Percentiles rank a stretch among this genome's conserved stretches.
These are phyloP conservation scores for Bolboschoenoplectus hybrid DNA, from an alignment of 202 grass and related monocot species.

Conservation along the genomic window DNA sequence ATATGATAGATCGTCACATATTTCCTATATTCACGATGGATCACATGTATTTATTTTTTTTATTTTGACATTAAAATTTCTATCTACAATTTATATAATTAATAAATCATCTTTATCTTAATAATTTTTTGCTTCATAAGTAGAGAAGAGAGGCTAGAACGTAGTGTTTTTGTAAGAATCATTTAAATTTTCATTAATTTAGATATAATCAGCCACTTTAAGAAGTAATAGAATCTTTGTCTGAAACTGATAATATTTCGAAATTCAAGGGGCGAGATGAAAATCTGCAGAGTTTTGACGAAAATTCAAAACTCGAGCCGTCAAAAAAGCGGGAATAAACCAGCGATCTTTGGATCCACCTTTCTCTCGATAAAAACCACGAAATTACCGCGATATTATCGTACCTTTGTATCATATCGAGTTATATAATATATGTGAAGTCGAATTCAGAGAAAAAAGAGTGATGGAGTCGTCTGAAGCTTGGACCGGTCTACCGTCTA, in stretches of 20 bases:
- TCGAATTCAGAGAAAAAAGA: neutral
- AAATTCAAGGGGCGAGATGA: neutral
- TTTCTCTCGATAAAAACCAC: neutral
- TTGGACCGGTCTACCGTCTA: neutral
- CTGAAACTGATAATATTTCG: neutral
- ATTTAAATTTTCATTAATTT: too few species aligned
- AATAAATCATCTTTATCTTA: too few species aligned
- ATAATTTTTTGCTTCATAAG: too few species aligned
- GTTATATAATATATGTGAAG: too few species aligned
- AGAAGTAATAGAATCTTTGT: neutral
- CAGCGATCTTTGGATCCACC: neutral
- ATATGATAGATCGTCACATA: too few species aligned
- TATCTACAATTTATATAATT: too few species aligned
- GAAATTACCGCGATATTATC: neutral
- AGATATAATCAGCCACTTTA: too few species aligned
- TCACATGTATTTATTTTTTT: too few species aligned
- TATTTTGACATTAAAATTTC: too few species aligned
- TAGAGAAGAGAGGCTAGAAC: too few species aligned
- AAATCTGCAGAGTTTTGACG: neutral
- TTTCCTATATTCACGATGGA: too few species aligned
- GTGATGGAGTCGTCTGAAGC: neutral
- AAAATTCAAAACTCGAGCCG: neutral
- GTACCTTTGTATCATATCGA: neutral
- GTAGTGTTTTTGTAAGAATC: too few species aligned
- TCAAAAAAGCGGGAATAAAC: conserved; percentile 24